These are phyloP conservation scores for Phytophthora hibernalis DNA, from an alignment of 352 stramenopile genomes.

Conservation along the genomic window DNA sequence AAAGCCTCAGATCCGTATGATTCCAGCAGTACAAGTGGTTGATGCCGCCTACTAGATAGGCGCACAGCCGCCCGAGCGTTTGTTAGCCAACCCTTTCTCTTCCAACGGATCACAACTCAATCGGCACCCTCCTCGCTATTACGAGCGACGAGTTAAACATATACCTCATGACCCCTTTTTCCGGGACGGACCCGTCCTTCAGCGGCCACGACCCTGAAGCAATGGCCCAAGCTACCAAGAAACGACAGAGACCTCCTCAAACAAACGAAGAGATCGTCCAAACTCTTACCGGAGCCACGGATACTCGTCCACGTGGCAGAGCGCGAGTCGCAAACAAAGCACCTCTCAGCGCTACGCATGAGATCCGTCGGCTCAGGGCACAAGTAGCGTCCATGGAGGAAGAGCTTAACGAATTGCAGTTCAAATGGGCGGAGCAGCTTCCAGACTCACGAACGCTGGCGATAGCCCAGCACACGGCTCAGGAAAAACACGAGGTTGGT, in stretches of 20 bases:
- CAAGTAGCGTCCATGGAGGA: slow-evolving; percentile 44
- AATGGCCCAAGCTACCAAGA: slow-evolving; percentile 7
- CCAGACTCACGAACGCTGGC: slow-evolving; percentile 26
- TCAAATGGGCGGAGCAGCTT: slow-evolving; percentile 32
- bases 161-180: slow-evolving; percentile 6
- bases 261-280: slow-evolving; percentile 21
- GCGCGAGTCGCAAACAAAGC: slow-evolving; percentile 20
- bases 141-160: background rate
- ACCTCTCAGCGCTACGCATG: slow-evolving; percentile 28
- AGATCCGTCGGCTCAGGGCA: slow-evolving; percentile 32
- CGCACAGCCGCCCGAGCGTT: slow-evolving; percentile 26
- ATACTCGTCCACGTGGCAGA: slow-evolving; percentile 3
- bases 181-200: background rate
- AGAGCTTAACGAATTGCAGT: slow-evolving; percentile 25
- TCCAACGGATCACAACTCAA: slow-evolving; percentile 25
- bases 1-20: slow-evolving; percentile 30
- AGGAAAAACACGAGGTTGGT: slow-evolving; percentile 26
- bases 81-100: slow-evolving; percentile 31
- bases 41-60: slow-evolving; percentile 28
- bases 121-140: slow-evolving; percentile 7
- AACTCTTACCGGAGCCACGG: slow-evolving; percentile 3
- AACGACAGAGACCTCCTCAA: slow-evolving; percentile 11
- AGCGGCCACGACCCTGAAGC: slow-evolving; percentile 7
- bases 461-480: slow-evolving; percentile 26
- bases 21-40: slow-evolving; percentile 10